phyloP scores from a whole-genome alignment of 2,329 filamentous ascomycete species.

The Annulohypoxylon truncatum region DNA sequence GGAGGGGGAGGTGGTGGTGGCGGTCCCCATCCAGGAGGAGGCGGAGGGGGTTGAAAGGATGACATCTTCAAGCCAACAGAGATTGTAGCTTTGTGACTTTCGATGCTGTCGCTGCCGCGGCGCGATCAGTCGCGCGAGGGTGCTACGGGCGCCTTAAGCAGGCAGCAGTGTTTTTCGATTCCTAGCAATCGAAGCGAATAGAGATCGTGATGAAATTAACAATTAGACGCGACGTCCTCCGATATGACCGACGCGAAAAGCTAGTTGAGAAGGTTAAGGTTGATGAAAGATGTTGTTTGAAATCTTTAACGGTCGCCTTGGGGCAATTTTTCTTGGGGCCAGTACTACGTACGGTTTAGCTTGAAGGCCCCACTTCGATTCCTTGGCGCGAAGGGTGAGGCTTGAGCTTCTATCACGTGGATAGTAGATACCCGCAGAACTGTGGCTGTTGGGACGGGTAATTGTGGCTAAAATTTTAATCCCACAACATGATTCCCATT shows the following conservation, averaged over 20 bases:
- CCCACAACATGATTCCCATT: slow-evolving; percentile 39
- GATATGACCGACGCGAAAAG: slow-evolving; percentile 40
- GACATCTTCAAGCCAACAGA: slow-evolving; percentile 57
- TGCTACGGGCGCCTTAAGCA: slow-evolving; percentile 33
- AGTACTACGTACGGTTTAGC: slow-evolving; percentile 13
- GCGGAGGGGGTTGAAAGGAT: slow-evolving; percentile 64
- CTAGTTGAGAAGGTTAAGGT: slow-evolving; percentile 27
- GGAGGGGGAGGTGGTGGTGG: slow-evolving; percentile 65
- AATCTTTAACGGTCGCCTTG: slow-evolving; percentile 40
- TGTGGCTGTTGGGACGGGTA: neutral
- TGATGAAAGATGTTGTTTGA: slow-evolving; percentile 30
- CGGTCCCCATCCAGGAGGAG: slow-evolving; percentile 68
- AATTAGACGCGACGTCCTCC: slow-evolving; percentile 38
- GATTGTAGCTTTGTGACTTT: slow-evolving; percentile 41
- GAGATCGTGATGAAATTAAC: slow-evolving; percentile 22
- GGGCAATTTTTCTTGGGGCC: slow-evolving; percentile 43
- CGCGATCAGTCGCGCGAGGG: slow-evolving; percentile 50
- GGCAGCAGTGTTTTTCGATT: slow-evolving; percentile 18
- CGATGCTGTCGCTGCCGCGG: slow-evolving; percentile 50
- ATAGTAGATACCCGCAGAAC: neutral
- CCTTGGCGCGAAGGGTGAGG: slow-evolving; percentile 1
- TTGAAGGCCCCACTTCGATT: slow-evolving; percentile 29
- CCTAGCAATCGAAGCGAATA: slow-evolving; percentile 15
- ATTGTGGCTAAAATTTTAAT: slow-evolving; percentile 18
- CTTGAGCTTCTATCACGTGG: slow-evolving; percentile 16